These are phyloP conservation scores for Monosporascus sp. DNA, from an alignment of 2,329 filamentous ascomycete genomes.

Conservation along the genomic window DNA sequence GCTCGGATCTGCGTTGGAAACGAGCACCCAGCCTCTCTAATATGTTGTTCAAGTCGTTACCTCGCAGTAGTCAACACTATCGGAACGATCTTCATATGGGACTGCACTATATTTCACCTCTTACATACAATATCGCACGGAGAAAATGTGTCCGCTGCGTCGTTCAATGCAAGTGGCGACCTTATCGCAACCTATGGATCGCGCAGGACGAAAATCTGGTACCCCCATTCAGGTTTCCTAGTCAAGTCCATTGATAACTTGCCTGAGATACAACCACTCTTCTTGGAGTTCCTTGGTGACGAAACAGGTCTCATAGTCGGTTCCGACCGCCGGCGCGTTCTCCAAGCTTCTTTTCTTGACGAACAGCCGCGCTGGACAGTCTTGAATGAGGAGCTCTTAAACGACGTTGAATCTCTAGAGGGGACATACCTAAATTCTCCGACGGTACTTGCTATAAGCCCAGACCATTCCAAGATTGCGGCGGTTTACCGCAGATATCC, in stretches of 20 bases:
- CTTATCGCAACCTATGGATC: conserved; percentile 8
- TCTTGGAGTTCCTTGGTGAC: background rate
- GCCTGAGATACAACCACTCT: background rate
- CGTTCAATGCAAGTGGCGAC: conserved; percentile 5
- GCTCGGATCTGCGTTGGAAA: conserved; percentile 4
- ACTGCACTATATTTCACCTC: background rate
- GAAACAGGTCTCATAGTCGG: background rate
- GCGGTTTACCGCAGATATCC: background rate
- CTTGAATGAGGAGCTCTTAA: background rate
- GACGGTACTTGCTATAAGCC: background rate
- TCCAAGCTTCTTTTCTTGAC: background rate
- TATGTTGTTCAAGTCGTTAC: conserved; percentile 5
- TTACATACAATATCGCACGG: background rate
- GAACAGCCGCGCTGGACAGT: background rate
- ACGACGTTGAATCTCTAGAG: background rate
- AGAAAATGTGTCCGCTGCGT: background rate
- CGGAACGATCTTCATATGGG: conserved; percentile 1
- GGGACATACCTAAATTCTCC: background rate
- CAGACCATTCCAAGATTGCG: background rate
- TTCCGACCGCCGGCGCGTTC: background rate
- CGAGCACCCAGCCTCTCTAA: conserved; percentile 1
- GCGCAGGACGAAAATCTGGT: conserved; percentile 7
- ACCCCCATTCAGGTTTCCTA: background rate
- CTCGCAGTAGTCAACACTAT: conserved; percentile 5
- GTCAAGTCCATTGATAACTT: background rate